Percentiles rank a stretch among this genome's conserved stretches.
These are phyloP conservation scores for Talaromyces amestolkiae DNA, from an alignment of 2,329 filamentous ascomycete genomes.

Conservation along the genomic window DNA sequence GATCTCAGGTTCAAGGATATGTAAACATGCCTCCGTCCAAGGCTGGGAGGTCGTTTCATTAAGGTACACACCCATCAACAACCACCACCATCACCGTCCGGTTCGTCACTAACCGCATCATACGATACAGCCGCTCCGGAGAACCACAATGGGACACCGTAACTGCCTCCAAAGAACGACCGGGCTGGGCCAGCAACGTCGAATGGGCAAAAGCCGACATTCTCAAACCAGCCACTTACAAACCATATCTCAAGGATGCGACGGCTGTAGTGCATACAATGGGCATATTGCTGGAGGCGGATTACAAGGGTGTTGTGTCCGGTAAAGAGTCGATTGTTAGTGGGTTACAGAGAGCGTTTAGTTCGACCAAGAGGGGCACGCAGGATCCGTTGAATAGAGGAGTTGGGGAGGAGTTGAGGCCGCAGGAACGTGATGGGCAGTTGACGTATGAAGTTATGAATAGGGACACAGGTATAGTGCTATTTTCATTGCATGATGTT, in stretches of 20 bases:
- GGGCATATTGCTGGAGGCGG: slow-evolving; percentile 93
- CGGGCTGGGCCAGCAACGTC: slow-evolving; percentile 77
- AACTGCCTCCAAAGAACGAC: slow-evolving; percentile 67
- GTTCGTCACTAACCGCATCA: not conserved
- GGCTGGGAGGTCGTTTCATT: slow-evolving; percentile 93
- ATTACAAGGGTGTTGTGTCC: slow-evolving; percentile 90
- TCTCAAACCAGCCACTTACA: slow-evolving; percentile 77
- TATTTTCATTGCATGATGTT: not conserved
- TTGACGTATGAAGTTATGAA: slow-evolving; percentile 98
- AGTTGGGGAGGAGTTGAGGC: slow-evolving; percentile 59
- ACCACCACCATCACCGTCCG: not conserved
- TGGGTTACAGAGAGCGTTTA: slow-evolving; percentile 77
- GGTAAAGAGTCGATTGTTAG: slow-evolving; percentile 78
- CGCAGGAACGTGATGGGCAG: slow-evolving; percentile 67
- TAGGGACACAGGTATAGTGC: slow-evolving; percentile 63
- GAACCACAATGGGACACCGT: slow-evolving; percentile 81
- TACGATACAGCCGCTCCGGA: slow-evolving; percentile 70
- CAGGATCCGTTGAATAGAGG: slow-evolving; percentile 68
- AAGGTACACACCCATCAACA: slow-evolving; percentile 58
- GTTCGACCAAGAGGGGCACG: slow-evolving; percentile 58
- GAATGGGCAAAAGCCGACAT: slow-evolving; percentile 88
- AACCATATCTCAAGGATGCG: slow-evolving; percentile 69
- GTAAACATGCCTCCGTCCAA: slow-evolving; percentile 78
- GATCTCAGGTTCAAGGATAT: slow-evolving; percentile 69
- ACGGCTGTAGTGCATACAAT: slow-evolving; percentile 90